Evolutionary conservation across 805 yeast genomes (phyloP), one percentile per base, ranked within the genome.

Genomic region (Cyberlindnera xylosilytica): DNA sequence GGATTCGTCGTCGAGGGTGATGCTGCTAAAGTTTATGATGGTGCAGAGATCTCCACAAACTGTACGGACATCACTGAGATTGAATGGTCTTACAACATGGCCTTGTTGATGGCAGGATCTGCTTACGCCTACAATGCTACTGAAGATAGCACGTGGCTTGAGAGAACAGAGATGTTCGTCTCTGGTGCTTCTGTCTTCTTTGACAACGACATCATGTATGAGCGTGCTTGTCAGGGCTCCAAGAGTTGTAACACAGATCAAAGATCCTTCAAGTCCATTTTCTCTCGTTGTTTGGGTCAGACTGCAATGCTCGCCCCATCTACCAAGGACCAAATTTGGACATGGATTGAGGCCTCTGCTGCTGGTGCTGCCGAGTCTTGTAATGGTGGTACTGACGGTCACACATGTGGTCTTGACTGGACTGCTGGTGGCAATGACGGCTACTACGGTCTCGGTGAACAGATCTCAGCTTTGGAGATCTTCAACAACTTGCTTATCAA

Each of bases 331-430:
- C 56, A 59, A 3, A 72, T 84, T 28, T 55, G 54, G 45, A 63
- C 73, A 3, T 63, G 66, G 47, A 45, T 79, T 24, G 63, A 65
- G 38, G 56, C 69, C 4, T 75, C 84, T 41, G 87, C 91, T 0
- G 50, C 60, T 42, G 90, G 77, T 4, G 90, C 89, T 4, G 89
- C 89, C 2, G 60, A 64, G 36, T 73, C 87, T 0, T 85, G 93
- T 62, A 56, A 73, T 12, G 93, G 91, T 54, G 93, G 91, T 57
- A 49, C 63, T 6, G 93, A 85, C 64, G 81, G 81, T 8, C 81
- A 77, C 54, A 85, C 93, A 6, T 85, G 95, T 69, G 93, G 91
- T 26, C 60, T 75, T 45, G 69, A 75, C 61, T 85, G 95, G 95
- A 61, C 70, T 9, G 50, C 61, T 11, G 60, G 66, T 5, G 72